phyloP scores from a whole-genome alignment of 2,329 filamentous ascomycete species.

The Epichloe glyceriae region DNA sequence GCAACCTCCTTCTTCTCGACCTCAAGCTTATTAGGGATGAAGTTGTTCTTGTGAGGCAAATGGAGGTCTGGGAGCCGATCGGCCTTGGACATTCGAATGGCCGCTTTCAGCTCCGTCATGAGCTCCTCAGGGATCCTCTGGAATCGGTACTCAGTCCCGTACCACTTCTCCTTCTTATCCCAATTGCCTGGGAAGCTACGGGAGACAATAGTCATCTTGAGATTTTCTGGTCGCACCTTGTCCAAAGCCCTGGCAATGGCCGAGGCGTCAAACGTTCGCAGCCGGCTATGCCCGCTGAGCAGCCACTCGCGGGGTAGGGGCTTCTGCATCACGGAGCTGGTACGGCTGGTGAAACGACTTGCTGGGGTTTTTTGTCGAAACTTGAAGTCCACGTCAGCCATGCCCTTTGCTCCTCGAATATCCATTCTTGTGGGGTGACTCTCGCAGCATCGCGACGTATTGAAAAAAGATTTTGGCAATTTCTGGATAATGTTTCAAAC shows the following conservation, averaged over 20 bases:
- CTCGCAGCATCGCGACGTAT: conserved; percentile 76
- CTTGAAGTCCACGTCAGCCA: conserved; percentile 88
- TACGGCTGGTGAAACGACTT: conserved; percentile 74
- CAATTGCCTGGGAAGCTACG: conserved; percentile 73
- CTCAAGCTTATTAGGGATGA: conserved; percentile 84
- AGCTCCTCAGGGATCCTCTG: conserved; percentile 70
- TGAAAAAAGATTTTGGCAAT: conserved; percentile 78
- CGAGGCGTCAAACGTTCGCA: conserved; percentile 70
- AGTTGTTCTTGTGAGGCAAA: conserved; percentile 86
- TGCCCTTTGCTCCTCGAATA: conserved; percentile 79
- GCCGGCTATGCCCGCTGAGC: conserved; percentile 62
- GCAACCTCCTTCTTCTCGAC: conserved; percentile 90
- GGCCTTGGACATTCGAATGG: conserved; percentile 41
- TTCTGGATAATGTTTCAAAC: conserved; percentile 68
- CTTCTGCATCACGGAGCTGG: conserved; percentile 83
- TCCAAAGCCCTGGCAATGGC: conserved; percentile 61
- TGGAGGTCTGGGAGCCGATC: conserved; percentile 60
- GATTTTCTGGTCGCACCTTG: conserved; percentile 74
- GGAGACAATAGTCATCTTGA: conserved; percentile 71
- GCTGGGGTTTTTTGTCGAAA: conserved; percentile 89
- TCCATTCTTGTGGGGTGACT: conserved; percentile 81
- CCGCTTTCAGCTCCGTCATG: conserved; percentile 54
- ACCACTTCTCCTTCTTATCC: conserved; percentile 91
- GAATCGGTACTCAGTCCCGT: conserved; percentile 83
- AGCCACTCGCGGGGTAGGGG: conserved; percentile 77